Base-by-base conservation (phyloP, 192 early-diverging fungal genomes). In the Funneliformis mosseae region DNA sequence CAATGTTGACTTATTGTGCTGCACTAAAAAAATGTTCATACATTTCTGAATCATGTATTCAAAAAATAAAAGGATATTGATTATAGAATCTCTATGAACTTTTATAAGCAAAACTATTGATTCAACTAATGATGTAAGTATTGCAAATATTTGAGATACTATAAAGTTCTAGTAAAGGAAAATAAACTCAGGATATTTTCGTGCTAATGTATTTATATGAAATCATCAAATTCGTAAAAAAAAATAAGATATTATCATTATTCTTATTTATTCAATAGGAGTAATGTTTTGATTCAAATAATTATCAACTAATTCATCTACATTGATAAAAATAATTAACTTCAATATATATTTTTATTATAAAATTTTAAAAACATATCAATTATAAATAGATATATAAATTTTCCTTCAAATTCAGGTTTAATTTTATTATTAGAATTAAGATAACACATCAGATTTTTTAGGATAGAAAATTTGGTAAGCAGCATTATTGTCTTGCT, bases 301-400 rank as follows among this genome's bases (percentile, higher is more conserved):
- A 67, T 28, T 67, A 67, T 67, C 33, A 67, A 67, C 64, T 4
- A 67, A 33, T 67, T 67, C 64, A 2, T 28, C 38, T 67, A 48
- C 46, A 48, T 48, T 14, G 38, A 67, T 67, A 67, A 67, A 25
- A 67, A 27, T 67, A 67, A 67, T 67, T 41, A 67, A 67, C 38
- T 67, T 33, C 0, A 14, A 67, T 14, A 14, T 2, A 67, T 33
- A n/a, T 14, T 67, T 67, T 33, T 33, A 67, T 67, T 2, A 67
- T 67, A 33, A 33, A 67, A 6, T 67, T 67, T 41, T 67, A 8
- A 33, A 33, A 8, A 67, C 7, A 14, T 67, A 67, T 28, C 64
- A 33, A 67, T 16, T 33, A 67, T 33, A 67, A 67, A 67, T 33
- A 67, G 2, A 67, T 67, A 67, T 33, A 67, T 16, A 67, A 67